Percentiles rank a stretch among this genome's conserved stretches.
These are phyloP conservation scores for Annulohypoxylon bovei DNA, from an alignment of 495 filamentous ascomycete genomes.

Conservation along the genomic window DNA sequence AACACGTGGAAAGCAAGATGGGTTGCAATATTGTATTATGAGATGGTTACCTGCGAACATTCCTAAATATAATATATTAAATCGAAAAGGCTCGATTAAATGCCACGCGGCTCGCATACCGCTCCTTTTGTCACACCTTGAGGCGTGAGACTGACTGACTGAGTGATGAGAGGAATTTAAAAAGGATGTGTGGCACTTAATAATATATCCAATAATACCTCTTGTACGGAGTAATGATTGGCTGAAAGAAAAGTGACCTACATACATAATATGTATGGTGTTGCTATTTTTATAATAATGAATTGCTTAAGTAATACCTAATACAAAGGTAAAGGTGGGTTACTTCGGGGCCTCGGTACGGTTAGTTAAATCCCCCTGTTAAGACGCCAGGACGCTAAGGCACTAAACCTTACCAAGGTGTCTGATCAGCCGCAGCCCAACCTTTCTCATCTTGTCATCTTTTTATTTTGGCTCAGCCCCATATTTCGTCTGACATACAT, in stretches of 20 bases:
- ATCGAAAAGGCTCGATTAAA: neutral
- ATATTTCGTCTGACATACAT: slow-evolving; percentile 34
- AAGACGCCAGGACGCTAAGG: neutral
- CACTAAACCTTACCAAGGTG: slow-evolving; percentile 16
- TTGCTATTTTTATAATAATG: slow-evolving; percentile 32
- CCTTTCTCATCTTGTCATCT: slow-evolving; percentile 14
- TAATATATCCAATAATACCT: slow-evolving; percentile 2
- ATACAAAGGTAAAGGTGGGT: neutral
- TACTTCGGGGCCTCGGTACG: neutral
- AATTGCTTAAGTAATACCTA: slow-evolving; percentile 23
- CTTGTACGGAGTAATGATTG: neutral
- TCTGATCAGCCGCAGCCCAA: slow-evolving; percentile 37
- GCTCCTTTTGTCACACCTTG: slow-evolving; percentile 7
- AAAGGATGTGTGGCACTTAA: slow-evolving; percentile 16
- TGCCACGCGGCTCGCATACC: slow-evolving; percentile 14
- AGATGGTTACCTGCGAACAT: neutral
- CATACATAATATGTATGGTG: neutral
- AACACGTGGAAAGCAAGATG: neutral
- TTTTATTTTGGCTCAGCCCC: slow-evolving; percentile 33
- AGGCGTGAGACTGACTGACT: neutral
- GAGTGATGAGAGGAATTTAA: neutral
- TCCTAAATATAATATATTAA: slow-evolving; percentile 3
- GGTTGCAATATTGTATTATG: neutral
- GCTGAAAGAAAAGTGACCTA: neutral
- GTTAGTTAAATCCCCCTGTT: neutral